Evolutionary conservation across 2,329 filamentous ascomycete genomes (phyloP).

Genomic region (Botrytis squamosa): DNA sequence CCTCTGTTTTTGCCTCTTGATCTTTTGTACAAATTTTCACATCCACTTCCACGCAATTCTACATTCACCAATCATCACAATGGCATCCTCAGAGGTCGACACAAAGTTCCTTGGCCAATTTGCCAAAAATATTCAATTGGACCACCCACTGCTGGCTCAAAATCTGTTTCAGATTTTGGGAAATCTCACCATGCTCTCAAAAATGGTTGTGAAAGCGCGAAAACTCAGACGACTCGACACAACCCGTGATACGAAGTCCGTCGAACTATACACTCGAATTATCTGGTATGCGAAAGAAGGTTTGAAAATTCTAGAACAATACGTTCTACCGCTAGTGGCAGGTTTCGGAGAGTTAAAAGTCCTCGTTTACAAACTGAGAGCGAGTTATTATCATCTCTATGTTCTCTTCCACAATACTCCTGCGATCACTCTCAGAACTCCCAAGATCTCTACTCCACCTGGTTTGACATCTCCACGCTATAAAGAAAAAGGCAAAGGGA

Average conservation of each 20-base stretch:
- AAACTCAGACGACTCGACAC: constrained; percentile 80
- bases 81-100: constrained; percentile 97
- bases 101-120: constrained; percentile 94
- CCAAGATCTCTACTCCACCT: constrained; percentile 43
- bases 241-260: constrained; percentile 72
- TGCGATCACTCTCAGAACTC: constrained; percentile 49
- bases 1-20: not conserved
- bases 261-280: constrained; percentile 86
- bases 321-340: constrained; percentile 80
- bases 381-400: constrained; percentile 95
- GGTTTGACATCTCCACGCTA: constrained; percentile 36
- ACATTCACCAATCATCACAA: constrained; percentile 43
- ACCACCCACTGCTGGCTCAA: constrained; percentile 75
- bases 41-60: not conserved
- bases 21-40: too few species aligned
- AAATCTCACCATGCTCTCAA: constrained; percentile 82
- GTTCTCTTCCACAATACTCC: constrained; percentile 94
- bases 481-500: constrained; percentile 38
- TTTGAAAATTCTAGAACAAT: constrained; percentile 80
- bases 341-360: constrained; percentile 83
- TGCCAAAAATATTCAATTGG: constrained; percentile 73
- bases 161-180: constrained; percentile 91
- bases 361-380: constrained; percentile 84
- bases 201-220: constrained; percentile 77
- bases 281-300: constrained; percentile 95